phyloP scores from a whole-genome alignment of 164 flowering plant species.

The Umbilicus rupestris region DNA sequence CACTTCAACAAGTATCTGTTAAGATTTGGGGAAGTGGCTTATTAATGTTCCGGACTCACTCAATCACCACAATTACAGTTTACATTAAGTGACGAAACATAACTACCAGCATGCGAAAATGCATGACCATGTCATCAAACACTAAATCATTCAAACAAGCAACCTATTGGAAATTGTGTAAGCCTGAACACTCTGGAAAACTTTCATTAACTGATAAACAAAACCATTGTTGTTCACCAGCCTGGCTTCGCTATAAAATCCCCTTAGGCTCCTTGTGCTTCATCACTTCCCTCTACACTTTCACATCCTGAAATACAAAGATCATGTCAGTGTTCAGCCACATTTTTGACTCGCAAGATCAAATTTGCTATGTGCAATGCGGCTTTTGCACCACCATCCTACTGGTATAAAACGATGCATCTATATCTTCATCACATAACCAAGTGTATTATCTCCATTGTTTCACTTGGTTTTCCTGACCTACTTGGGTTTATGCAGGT shows the following conservation, averaged over 20 bases:
- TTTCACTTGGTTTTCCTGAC: background rate
- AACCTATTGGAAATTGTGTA: slow-evolving; percentile 1
- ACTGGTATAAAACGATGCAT: slow-evolving; percentile 28
- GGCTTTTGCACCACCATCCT: slow-evolving; percentile 71
- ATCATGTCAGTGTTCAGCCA: slow-evolving; percentile 48
- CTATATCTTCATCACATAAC: background rate
- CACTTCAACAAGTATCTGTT: background rate
- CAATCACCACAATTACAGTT: background rate
- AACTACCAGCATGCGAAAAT: background rate
- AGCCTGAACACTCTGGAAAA: background rate
- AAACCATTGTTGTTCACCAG: background rate
- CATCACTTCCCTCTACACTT: background rate
- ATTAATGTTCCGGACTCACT: background rate
- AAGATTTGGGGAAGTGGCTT: background rate
- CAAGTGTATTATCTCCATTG: background rate
- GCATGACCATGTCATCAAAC: background rate
- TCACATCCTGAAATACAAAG: background rate
- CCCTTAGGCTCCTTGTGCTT: slow-evolving; percentile 14
- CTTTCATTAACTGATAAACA: slow-evolving; percentile 1
- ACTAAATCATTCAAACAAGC: background rate
- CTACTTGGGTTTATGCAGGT: slow-evolving; percentile 37
- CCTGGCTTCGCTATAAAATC: slow-evolving; percentile 2
- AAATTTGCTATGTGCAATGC: slow-evolving; percentile 85
- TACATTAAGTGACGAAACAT: background rate
- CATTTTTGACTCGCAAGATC: slow-evolving; percentile 54